Percentiles rank a stretch among this genome's conserved stretches.
Evolutionary conservation across 805 yeast species (phyloP).

Genomic region (Blastobotrys parvus): DNA sequence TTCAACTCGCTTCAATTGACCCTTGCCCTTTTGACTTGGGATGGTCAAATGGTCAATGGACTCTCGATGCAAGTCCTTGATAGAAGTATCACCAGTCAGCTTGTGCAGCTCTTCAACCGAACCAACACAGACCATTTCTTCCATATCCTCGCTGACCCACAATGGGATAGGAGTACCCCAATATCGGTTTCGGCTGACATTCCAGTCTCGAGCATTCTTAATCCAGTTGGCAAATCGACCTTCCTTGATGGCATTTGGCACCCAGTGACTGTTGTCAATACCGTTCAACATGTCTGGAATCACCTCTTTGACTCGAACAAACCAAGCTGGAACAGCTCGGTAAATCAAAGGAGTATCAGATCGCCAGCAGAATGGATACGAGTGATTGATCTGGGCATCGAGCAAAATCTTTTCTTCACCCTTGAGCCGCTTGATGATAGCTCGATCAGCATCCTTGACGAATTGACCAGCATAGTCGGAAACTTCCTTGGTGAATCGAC

Average conservation of each 20-base stretch:
- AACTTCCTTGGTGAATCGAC: constrained; percentile 72
- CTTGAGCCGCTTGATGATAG: constrained; percentile 77
- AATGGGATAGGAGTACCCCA: constrained; percentile 99
- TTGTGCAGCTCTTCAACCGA: constrained; percentile 80
- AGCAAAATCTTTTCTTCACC: constrained; percentile 66
- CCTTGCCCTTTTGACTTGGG: constrained; percentile 87
- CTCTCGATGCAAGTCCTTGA: constrained; percentile 92
- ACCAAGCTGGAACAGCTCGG: constrained; percentile 98
- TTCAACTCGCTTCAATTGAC: constrained; percentile 79
- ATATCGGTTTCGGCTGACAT: constrained; percentile 93
- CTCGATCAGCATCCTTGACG: constrained; percentile 93
- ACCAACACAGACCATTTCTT: constrained; percentile 90
- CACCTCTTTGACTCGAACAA: constrained; percentile 79
- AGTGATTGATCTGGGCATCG: constrained; percentile 81
- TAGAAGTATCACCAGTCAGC: constrained; percentile 71
- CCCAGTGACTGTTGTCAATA: constrained; percentile 88
- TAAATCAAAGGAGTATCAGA: constrained; percentile 96
- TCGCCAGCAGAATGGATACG: constrained; percentile 99
- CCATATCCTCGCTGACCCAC: constrained; percentile 92
- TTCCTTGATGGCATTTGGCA: constrained; percentile 81
- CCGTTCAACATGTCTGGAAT: constrained; percentile 84
- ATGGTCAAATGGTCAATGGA: constrained; percentile 84
- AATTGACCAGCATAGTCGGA: constrained; percentile 70
- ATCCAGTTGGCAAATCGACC: constrained; percentile 98
- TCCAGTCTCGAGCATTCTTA: constrained; percentile 99